These are phyloP conservation scores for Penstemon eatonii DNA, from an alignment of 257 asterid species.

Conservation along the genomic window DNA sequence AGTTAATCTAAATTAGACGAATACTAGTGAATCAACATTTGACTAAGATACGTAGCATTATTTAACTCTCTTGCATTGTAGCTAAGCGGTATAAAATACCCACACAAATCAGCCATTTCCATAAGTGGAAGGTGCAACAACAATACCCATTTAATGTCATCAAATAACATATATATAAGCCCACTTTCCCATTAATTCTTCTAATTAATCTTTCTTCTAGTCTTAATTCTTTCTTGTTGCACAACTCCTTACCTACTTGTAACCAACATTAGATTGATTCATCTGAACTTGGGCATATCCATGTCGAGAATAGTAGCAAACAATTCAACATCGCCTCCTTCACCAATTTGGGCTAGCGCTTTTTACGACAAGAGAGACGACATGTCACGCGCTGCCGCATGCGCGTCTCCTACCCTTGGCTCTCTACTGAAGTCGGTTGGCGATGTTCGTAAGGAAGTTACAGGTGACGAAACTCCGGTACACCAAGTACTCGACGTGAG, in stretches of 20 bases:
- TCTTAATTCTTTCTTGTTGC: constrained; percentile 27
- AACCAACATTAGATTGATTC: constrained; percentile 16
- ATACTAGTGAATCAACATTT: no score
- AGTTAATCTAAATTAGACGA: no score
- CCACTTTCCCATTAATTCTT: no score
- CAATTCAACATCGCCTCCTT: constrained; percentile 11
- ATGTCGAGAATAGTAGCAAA: constrained; percentile 36
- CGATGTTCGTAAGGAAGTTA: constrained; percentile 51
- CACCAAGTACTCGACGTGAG: constrained; percentile 65
- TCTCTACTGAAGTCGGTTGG: constrained; percentile 51
- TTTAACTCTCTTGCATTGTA: no score
- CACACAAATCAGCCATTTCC: no score
- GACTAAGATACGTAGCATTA: no score
- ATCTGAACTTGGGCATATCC: not conserved
- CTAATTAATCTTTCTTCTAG: no score
- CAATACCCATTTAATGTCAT: no score
- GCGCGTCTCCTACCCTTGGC: constrained; percentile 42
- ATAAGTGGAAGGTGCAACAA: no score
- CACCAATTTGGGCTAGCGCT: not conserved
- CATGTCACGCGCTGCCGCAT: constrained; percentile 4
- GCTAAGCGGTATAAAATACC: no score
- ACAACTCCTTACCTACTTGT: constrained; percentile 42
- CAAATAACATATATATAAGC: no score
- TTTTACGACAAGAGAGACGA: no score
- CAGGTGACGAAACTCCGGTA: constrained; percentile 81